phyloP scores from a whole-genome alignment of 2,329 filamentous ascomycete species.

The Aspergillus bombycis region DNA sequence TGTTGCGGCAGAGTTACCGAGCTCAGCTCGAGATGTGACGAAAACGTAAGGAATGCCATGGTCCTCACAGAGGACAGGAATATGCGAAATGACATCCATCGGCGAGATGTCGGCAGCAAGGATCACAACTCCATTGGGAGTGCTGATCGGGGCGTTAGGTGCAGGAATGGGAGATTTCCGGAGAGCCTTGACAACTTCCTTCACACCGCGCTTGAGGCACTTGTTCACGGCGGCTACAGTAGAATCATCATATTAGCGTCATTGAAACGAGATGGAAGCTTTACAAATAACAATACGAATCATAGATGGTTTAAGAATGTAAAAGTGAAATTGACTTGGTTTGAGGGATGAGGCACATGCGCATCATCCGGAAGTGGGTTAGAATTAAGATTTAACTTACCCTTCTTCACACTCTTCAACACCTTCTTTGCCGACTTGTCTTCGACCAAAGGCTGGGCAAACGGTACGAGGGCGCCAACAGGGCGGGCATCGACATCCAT shows the following conservation, averaged over 20 bases:
- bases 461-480: slow-evolving; percentile 52
- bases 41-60: slow-evolving; percentile 97
- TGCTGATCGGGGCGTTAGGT: slow-evolving; percentile 62
- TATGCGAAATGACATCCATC: slow-evolving; percentile 97
- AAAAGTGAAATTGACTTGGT: not conserved
- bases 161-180: slow-evolving; percentile 81
- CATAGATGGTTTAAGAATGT: not conserved
- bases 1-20: slow-evolving; percentile 89
- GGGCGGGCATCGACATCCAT: slow-evolving; percentile 38
- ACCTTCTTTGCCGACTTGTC: slow-evolving; percentile 57
- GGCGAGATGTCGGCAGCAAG: slow-evolving; percentile 97
- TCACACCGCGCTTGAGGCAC: slow-evolving; percentile 95
- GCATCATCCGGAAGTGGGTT: not conserved
- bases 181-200: slow-evolving; percentile 97
- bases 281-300: not conserved
- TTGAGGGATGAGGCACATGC: not conserved
- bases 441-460: slow-evolving; percentile 54
- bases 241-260: slow-evolving; percentile 23
- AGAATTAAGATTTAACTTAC: slow-evolving; percentile 31
- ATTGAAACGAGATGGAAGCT: slow-evolving; percentile 1
- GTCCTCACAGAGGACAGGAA: slow-evolving; percentile 97
- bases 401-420: slow-evolving; percentile 56
- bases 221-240: slow-evolving; percentile 85
- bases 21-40: slow-evolving; percentile 86
- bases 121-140: slow-evolving; percentile 76